Evolutionary conservation across 2,329 filamentous ascomycete genomes (phyloP), one percentile per base, ranked within the genome.

Genomic region (Monilinia fructigena): DNA sequence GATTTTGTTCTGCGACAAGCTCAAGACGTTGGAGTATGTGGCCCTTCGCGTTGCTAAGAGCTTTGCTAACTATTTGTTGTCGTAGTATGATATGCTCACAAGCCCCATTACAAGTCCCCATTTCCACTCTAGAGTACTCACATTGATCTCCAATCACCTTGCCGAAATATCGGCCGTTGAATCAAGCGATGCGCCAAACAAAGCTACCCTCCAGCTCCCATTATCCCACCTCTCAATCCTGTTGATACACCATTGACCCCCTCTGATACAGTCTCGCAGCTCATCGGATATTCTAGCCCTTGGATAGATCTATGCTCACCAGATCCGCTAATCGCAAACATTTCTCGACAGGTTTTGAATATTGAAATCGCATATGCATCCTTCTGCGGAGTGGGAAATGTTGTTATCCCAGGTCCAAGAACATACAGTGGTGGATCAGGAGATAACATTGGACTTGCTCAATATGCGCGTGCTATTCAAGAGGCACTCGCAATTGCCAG

Each of bases 331-430:
- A 88, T 98, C 69, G 88, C 92, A 10, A 91, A 91, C 76, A 84
- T 98, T 67, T 97, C 94, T 47, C 87, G 91, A 55, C 94, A 97
- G 79, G 90, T 96, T 8, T 82, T 99, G 70, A 93, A 93, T 76
- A 83, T 97, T 50, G 95, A 99, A 77, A 85, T 98, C 58, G 91
- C 92, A 59, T 99, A 97, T 79, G 95, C 96, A 70, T 93, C 92
- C 69, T 99, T 98, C 79, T 97, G 93, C 75, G 96, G 96, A 47
- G 85, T 95, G 58, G 87, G 88, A 66, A 96, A 90, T 77, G 83
- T 98, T 67, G 81, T 98, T 61, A 82, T 99, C 40, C 88, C 89
- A 1, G 93, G 93, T 0, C 95, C 95, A 3, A 85, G 85, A 70
- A 79, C 86, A 18, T 85, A 89, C 70, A 82, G 83, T 66, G 82